Evolutionary conservation across 2,329 filamentous ascomycete species (phyloP).

Genomic region (Epichloe baconii): DNA sequence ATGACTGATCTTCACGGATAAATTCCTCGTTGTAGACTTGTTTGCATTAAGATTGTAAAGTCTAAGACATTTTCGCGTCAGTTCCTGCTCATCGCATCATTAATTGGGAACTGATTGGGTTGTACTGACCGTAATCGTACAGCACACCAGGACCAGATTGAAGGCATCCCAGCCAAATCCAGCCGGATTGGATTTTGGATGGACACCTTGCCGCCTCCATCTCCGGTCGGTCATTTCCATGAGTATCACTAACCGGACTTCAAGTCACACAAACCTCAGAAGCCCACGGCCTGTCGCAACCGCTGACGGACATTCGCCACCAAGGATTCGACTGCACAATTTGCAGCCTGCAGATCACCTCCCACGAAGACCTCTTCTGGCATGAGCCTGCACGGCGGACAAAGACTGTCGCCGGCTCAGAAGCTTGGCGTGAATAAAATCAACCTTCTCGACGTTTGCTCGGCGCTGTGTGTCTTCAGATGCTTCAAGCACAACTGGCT

Average conservation of each 20-base stretch:
- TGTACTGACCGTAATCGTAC: not conserved
- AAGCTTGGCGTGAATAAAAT: not conserved
- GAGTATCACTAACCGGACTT: not conserved
- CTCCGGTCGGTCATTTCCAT: not conserved
- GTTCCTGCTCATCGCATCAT: not conserved
- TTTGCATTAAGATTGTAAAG: conserved; percentile 9
- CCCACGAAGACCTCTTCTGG: not conserved
- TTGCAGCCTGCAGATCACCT: not conserved
- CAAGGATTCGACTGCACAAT: not conserved
- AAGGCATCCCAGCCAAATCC: not conserved
- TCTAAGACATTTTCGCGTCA: conserved; percentile 7
- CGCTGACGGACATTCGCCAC: not conserved
- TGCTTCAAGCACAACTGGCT: not conserved
- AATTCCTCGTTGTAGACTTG: conserved; percentile 8
- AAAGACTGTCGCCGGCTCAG: not conserved
- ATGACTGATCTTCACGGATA: not conserved
- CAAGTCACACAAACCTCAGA: too few relatives aligned
- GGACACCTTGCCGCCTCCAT: not conserved
- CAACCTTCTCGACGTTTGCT: not conserved
- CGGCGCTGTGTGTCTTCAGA: not conserved
- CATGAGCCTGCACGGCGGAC: not conserved
- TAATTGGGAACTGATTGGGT: not conserved
- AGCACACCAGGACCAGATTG: not conserved
- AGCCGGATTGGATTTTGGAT: not conserved
- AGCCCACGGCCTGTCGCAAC: too few relatives aligned